Conservation (phyloP, 129 eudicot species). For the Saposhnikovia divaricata region DNA sequence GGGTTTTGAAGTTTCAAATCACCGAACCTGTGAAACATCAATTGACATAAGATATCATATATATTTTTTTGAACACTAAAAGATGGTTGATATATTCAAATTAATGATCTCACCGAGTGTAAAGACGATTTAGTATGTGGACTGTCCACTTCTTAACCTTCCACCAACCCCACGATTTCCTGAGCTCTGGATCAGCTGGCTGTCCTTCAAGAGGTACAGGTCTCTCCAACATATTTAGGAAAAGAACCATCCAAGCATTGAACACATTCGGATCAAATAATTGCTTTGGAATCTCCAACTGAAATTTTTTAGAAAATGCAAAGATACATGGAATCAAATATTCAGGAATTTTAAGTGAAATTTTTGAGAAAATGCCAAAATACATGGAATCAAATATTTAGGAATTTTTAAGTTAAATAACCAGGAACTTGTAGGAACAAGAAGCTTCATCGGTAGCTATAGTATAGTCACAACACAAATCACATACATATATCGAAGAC, state of each 20-base stretch:
- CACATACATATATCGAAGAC: slow-evolving; percentile 89
- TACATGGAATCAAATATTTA: not conserved
- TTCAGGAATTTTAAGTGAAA: slow-evolving; percentile 69
- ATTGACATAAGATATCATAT: not conserved
- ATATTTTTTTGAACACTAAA: not conserved
- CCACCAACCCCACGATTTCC: slow-evolving; percentile 99
- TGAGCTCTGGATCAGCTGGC: slow-evolving; percentile 74
- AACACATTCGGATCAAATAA: slow-evolving; percentile 77
- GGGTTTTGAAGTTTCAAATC: slow-evolving; percentile 87
- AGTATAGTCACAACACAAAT: not conserved
- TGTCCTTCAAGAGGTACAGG: slow-evolving; percentile 94
- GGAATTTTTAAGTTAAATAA: not conserved
- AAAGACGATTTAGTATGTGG: slow-evolving; percentile 83
- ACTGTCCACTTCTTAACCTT: slow-evolving; percentile 97
- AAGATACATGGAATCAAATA: not conserved
- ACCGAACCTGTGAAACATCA: slow-evolving; percentile 53
- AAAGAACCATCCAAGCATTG: slow-evolving; percentile 95
- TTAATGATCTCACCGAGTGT: slow-evolving; percentile 52
- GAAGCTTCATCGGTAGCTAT: not conserved
- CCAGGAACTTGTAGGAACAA: slow-evolving; percentile 4
- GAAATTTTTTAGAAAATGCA: slow-evolving; percentile 4
- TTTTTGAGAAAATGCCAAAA: not conserved
- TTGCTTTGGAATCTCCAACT: slow-evolving; percentile 93
- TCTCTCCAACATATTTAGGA: slow-evolving; percentile 80
- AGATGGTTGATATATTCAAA: not conserved